phyloP scores from a whole-genome alignment of 768 basidiomycete genomes.

The Hygrocybe punicea region DNA sequence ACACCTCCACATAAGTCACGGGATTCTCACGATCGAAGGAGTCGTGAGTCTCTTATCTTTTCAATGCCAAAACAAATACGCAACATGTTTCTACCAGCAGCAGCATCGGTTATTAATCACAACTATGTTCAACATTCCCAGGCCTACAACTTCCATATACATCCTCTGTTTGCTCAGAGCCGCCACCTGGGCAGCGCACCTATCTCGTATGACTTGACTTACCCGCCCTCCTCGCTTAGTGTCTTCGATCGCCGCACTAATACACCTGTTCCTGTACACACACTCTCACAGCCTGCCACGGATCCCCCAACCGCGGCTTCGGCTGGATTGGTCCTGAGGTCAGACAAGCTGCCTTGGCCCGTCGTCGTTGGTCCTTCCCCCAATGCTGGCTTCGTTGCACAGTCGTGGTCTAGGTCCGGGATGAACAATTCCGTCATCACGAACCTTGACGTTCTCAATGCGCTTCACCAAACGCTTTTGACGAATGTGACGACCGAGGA shows the following conservation, averaged over 20 bases:
- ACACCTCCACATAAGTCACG: conserved; percentile 43
- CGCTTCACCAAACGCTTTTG: conserved; percentile 55
- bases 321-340: conserved; percentile 45
- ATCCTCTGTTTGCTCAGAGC: conserved; percentile 58
- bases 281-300: conserved; percentile 61
- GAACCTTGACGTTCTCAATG: conserved; percentile 62
- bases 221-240: conserved; percentile 54
- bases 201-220: conserved; percentile 57
- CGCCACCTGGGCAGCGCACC: conserved; percentile 52
- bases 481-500: conserved; percentile 59
- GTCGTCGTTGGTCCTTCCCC: conserved; percentile 47
- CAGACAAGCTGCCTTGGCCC: conserved; percentile 60
- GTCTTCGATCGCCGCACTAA: conserved; percentile 55
- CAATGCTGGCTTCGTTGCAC: conserved; percentile 20
- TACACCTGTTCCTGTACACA: conserved; percentile 51
- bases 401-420: conserved; percentile 14
- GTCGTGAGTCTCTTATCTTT: conserved; percentile 1
- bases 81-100: conserved; percentile 13
- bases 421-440: conserved; percentile 36
- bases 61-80: conserved; percentile 33
- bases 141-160: conserved; percentile 56
- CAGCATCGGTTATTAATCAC: neutral
- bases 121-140: conserved; percentile 33
- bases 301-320: conserved; percentile 52
- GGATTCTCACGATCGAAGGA: neutral